Evolutionary conservation across 2,329 filamentous ascomycete genomes (phyloP), one percentile per base, ranked within the genome.

Genomic region (Venturia oleaginea): DNA sequence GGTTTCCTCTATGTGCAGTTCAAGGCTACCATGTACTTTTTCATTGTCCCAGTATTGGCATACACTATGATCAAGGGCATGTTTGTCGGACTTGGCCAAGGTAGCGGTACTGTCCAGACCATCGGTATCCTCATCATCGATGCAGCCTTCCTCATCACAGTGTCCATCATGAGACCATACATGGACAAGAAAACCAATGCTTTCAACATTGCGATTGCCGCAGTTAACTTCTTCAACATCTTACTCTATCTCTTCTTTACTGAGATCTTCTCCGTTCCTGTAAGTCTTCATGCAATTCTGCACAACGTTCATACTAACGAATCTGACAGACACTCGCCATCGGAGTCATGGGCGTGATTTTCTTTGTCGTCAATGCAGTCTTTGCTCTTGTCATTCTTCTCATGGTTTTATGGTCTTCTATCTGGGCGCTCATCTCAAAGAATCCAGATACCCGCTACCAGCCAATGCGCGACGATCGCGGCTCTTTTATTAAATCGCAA

Each of bases 151-250:
- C 82, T 97, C 65, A 88, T 96, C 70, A 86, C 79, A 27, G 86
- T 91, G 64, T 89, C 86, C 66, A 87, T 96, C 63, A 79, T 97
- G 69, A 87, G 91, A 66, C 93, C 93, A 22, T 97, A 91, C 89
- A 97, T 97, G 93, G 93, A 97, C 82, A 96, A 96, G 85, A 93
- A 92, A 79, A 96, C 91, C 67, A 97, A 97, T 76, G 87, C 88
- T 59, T 96, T 96, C 83, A 97, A 97, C 79, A 96, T 97, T 72
- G 85, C 91, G 66, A 97, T 97, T 71, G 89, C 86, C 67, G 88
- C 86, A 57, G 82, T 96, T 76, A 97, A 96, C 81, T 96, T 97
- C 76, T 75, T 97, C 71, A 96, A 94, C 77, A 84, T 88, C 64
- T 87, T 97, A 74, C 95, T 96, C 80, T 80, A 97, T 40, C 81